Base-by-base conservation (phyloP, 306 rosid genomes). In the Canavalia gladiata region DNA sequence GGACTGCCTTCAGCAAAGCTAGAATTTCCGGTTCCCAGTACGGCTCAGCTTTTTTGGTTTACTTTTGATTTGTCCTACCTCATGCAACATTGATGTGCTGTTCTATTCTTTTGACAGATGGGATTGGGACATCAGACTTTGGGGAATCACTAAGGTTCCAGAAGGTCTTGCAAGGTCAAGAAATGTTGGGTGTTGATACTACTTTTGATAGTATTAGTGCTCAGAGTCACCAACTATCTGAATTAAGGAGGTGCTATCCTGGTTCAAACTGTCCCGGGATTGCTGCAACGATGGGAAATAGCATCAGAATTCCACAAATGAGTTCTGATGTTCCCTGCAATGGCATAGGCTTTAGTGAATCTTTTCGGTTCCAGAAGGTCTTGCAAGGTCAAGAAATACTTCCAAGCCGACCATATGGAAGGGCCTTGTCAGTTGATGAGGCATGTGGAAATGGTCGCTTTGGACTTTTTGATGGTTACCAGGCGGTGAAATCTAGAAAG, bases 161-260 rank as follows among this genome's bases (percentile, higher is more conserved):
- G 87, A 91, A 93, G 99, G 99, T 95, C 99, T 95, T 95, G 99
- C 99, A 95, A 95, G 99, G 99, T 95, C 99, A 95, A 95, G 99
- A 95, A 95, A 92, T 93, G 78, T 86, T 80, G 50, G 91, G 91
- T 81, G 90, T 79, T 86, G 87, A 87, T 88, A 79, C 90, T 77
- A 86, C 87, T 62, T 81, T 74, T 31, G 86, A 94, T 82, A 89
- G 90, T 49, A 79, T 84, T 8, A 86, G 74, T 74, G 79, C 80
- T 84, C 88, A 60, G 58, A 78, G 82, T 83, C 91, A 60, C 68
- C 87, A 57, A 51, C 89, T 92, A 73, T 83, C 93, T 35, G 94
- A 90, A 54, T 64, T 88, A 28, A 81, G 92, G 88, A 91, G 95
- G 75, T 72, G 90, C 77, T 88, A 84, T 89, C 91, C 92, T 66